Evolutionary conservation across 73 alveolate species (phyloP).

Genomic region (Stentor coeruleus): DNA sequence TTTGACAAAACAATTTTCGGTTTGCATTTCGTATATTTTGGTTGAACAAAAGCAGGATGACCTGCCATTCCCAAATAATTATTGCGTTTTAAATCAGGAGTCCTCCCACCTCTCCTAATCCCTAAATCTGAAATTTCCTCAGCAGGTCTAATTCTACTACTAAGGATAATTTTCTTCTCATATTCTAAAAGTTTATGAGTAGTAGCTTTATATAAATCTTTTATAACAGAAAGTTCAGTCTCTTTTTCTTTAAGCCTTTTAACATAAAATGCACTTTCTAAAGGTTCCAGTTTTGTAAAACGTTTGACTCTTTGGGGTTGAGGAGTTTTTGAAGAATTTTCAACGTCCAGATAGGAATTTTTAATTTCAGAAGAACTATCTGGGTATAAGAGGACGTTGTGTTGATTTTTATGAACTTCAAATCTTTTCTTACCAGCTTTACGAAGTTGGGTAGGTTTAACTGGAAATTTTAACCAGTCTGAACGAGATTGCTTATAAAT

Average conservation of each 20-base stretch:
- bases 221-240: background rate
- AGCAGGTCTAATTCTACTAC: background rate
- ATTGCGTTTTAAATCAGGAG: background rate
- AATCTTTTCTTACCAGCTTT: background rate
- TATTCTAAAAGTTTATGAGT: background rate
- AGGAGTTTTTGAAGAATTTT: too few relatives aligned
- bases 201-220: background rate
- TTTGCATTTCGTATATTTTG: constrained; percentile 7
- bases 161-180: too few relatives aligned
- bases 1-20: background rate
- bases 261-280: too few relatives aligned
- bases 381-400: too few relatives aligned
- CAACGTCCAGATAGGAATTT: too few relatives aligned
- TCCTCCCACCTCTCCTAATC: background rate
- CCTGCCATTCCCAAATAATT: background rate
- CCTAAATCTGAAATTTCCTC: too few relatives aligned
- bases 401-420: background rate
- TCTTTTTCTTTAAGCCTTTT: background rate
- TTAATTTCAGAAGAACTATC: too few relatives aligned
- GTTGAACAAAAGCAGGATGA: background rate
- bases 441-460: too few relatives aligned
- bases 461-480: too few relatives aligned
- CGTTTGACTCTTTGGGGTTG: too few relatives aligned
- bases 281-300: too few relatives aligned
- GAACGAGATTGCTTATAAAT: too few relatives aligned